Evolutionary conservation across 2,329 filamentous ascomycete species (phyloP), one percentile per base, ranked within the genome.

Genomic region (Paraconiothyrium sp.): DNA sequence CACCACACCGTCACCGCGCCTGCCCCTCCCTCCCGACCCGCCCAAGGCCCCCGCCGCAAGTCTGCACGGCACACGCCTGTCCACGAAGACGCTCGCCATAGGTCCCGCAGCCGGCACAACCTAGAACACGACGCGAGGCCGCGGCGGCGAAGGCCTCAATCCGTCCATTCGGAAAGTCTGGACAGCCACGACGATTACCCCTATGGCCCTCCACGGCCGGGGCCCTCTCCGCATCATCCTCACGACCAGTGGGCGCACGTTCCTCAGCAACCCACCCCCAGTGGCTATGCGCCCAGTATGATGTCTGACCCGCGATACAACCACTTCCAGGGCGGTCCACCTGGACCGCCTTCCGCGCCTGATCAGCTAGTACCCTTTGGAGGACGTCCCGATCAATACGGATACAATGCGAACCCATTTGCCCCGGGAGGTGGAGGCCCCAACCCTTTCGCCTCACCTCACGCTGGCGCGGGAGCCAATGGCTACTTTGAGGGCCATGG

Each of bases 161-260:
- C 76, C 68, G 69, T 66, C 67, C 77, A 79, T 62, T 74, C 79
- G 59, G 78, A 80, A 70, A 78, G 73, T 63, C 73, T 82, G 75
- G 81, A 81, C 54, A 76, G 72, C 50, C 74, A 76, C 61, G 81
- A 83, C 73, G 81, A 83, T 65, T 82, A 83, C 67, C 79, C 78
- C 72, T 79, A 78, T 69, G 72, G 69, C 51, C 67, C 75, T 62
- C 52, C 52, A 44, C 68, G 66, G 44, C 61, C 64, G 35, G 69
- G 64, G 32, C 74, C 69, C 13, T 72, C 73, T 37, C 73, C 75
- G 35, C 76, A 78, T 59, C 77, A 76, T 60, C 75, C 78, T 50
- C 71, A 67, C 60, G 62, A 70, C 34, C 74, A 74, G 65, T 80
- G 78, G 78, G 67, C 67, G 16, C 76, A 79, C 58, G 69, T 79